Evolutionary conservation across 805 yeast genomes (phyloP), one percentile per base, ranked within the genome.

Genomic region (Cyberlindnera maritima): DNA sequence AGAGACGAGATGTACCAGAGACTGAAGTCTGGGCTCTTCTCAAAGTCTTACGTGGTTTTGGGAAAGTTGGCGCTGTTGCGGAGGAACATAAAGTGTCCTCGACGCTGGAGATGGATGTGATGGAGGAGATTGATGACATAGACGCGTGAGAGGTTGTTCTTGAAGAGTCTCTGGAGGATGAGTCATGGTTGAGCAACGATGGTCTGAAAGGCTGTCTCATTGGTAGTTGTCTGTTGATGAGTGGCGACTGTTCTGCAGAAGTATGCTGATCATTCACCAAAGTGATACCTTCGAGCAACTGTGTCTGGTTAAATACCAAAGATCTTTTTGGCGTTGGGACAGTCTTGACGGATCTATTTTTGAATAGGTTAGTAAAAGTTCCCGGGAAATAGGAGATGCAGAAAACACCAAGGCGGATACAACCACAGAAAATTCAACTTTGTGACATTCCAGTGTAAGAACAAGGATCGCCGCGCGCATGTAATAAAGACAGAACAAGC

Each of bases 61-160:
- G 32, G 38, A 41, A 37, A 15, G 47, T 20, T 15, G 48, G 20
- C 5, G 39, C 20, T 25, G 52, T 28, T 36, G 41, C 35, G 17
- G 47, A 35, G 9, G 52, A 20, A 23, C 32, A 42, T 14, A 35
- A 21, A 7, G 43, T 23, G 9, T 58, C 52, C 5, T 55, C 61
- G 4, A 46, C 40, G 26, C 61, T 53, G 12, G 63, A 59, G 33
- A 55, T 26, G 3, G 64, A 60, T 21, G 57, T 52, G 25, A 51
- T 21, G 11, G 65, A 59, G 11, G 50, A 50, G 9, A 52, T 37
- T 1, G 61, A 56, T 4, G 61, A 50, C 17, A 54, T 55, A 9
- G 62, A 57, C 10, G 59, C 47, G 19, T 46, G 53, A 3, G 64
- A 59, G 1, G 58, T 50, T 3, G 64, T 51, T 18, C 60, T 49